phyloP scores from a whole-genome alignment of 495 filamentous ascomycete genomes.

The Aspergillus indologenus region DNA sequence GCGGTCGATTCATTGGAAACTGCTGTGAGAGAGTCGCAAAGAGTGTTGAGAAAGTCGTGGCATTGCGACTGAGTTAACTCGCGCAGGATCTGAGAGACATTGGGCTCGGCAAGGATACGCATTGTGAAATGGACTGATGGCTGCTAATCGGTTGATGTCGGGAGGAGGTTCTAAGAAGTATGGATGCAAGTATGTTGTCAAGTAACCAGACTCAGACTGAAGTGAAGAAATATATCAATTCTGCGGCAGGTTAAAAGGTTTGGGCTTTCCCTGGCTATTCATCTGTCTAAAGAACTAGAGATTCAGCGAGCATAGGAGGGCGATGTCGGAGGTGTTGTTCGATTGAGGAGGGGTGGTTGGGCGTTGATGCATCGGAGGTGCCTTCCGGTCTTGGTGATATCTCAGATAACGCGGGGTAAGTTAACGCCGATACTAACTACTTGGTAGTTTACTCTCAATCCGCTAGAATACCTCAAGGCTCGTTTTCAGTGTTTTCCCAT shows the following conservation, averaged over 20 bases:
- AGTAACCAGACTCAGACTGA: background rate
- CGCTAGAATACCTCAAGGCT: too few species aligned
- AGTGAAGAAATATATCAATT: too few species aligned
- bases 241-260: too few species aligned
- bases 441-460: too few species aligned
- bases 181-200: background rate
- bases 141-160: background rate
- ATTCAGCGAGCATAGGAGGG: background rate
- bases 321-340: background rate
- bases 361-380: background rate
- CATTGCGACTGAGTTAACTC: conserved; percentile 33
- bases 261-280: too few species aligned
- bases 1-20: conserved; percentile 30
- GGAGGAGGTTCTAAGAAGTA: background rate
- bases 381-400: too few species aligned
- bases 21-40: conserved; percentile 30
- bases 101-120: conserved; percentile 44
- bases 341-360: background rate
- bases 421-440: background rate
- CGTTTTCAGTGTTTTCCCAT: too few species aligned
- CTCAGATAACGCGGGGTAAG: background rate
- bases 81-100: conserved; percentile 37
- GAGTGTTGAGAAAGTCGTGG: conserved; percentile 30
- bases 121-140: conserved; percentile 25
- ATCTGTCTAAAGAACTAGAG: too few species aligned